Conservation (phyloP, 805 yeast species). For the Groenewaldozyma tartarivorans region DNA sequence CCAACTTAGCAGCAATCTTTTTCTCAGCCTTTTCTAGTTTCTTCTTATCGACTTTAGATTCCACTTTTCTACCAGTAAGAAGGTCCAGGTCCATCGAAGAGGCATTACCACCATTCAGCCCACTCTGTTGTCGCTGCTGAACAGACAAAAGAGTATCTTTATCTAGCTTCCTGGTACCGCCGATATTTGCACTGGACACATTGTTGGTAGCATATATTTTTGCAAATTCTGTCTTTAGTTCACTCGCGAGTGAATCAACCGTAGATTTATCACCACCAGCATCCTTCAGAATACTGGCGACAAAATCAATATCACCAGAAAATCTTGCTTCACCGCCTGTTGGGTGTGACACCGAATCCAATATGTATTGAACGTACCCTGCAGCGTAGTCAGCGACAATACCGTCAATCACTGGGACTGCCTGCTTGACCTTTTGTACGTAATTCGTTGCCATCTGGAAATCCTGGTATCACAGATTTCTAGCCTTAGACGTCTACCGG, state of each 20-base stretch:
- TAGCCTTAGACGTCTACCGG: too few relatives aligned
- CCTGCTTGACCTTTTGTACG: slow-evolving; percentile 59
- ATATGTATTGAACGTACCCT: slow-evolving; percentile 76
- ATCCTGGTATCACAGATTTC: too few relatives aligned
- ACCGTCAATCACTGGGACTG: slow-evolving; percentile 78
- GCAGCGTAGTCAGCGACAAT: slow-evolving; percentile 85
- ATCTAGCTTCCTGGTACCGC: slow-evolving; percentile 82
- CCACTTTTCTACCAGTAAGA: slow-evolving; percentile 75
- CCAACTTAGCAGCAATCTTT: slow-evolving; percentile 94
- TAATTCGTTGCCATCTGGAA: slow-evolving; percentile 2
- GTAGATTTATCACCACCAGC: slow-evolving; percentile 72
- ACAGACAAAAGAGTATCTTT: slow-evolving; percentile 53
- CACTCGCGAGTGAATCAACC: slow-evolving; percentile 44
- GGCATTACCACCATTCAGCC: slow-evolving; percentile 52
- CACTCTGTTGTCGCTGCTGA: slow-evolving; percentile 26
- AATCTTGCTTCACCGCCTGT: slow-evolving; percentile 54
- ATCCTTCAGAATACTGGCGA: slow-evolving; percentile 53
- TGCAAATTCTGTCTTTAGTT: slow-evolving; percentile 38
- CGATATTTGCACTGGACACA: slow-evolving; percentile 38
- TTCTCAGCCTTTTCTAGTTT: slow-evolving; percentile 95
- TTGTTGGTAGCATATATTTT: slow-evolving; percentile 39
- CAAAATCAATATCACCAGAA: slow-evolving; percentile 55
- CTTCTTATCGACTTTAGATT: slow-evolving; percentile 90
- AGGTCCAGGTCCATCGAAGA: slow-evolving; percentile 82
- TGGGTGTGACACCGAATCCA: slow-evolving; percentile 69